Base-by-base conservation (phyloP, 352 stramenopile genomes). In the Bremia lactucae region DNA sequence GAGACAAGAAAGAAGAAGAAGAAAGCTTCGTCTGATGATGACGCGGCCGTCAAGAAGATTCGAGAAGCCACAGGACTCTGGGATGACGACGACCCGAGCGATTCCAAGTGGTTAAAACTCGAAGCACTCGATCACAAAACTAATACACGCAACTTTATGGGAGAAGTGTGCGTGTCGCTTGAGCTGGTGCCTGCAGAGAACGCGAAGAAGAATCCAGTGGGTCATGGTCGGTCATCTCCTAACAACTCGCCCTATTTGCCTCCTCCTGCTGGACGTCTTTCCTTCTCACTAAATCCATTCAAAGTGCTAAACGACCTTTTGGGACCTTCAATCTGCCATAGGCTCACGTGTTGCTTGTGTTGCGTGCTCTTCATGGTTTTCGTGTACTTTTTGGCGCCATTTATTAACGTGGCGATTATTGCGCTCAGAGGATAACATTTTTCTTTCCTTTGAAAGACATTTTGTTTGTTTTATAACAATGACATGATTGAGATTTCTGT, bases 181-280 rank as follows among this genome's bases (percentile, higher is more conserved):
- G 75, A 96, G 52, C 65, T 96, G 36, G 72, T 96, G 29, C 87
- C 89, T 7, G 68, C 71, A 4, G 88, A 96, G 26, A 77, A 81
- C 16, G 83, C 87, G 0, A 81, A 87, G 45, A 65, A 77, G 26
- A 68, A 87, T 31, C 55, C 65, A 0, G 80, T 89, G 20, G 90
- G 89, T 42, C 60, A 68, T n/a, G 90, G 87, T 23, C 77, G 89
- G 7, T 79, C 63, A 21, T 72, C 91, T 15, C 90, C 90, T 6
- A 97, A 97, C 68, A 89, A 87, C 47, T 92, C 92, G 42, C 90
- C 90, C 21, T 95, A 95, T 54, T 64, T 96, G 22, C 89, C 89
- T 9, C 83, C 83, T 7, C 88, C 89, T 7, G 78, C 78, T 18
- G 90, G 89, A 6, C 73, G 91, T 6, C 59, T 97, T 2, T 92